A percentile compares a stretch with the other conserved stretches of the same genome.
phyloP scores from a whole-genome alignment of 2,329 filamentous ascomycete genomes.

The Xylaria sp. region DNA sequence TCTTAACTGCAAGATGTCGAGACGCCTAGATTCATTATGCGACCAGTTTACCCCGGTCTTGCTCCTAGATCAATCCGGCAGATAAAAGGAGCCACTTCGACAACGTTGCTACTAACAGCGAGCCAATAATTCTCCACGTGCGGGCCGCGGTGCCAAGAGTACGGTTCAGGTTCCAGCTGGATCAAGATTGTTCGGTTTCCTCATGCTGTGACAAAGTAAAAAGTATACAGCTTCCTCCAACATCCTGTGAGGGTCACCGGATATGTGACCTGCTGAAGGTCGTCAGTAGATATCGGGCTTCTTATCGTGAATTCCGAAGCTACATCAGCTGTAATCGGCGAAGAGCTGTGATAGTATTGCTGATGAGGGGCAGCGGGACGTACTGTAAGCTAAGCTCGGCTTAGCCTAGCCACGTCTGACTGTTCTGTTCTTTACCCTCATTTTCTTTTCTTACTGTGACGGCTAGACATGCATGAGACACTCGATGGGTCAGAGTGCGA shows the following conservation, averaged over 20 bases:
- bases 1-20: too few relatives aligned
- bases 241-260: not conserved
- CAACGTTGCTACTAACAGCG: too few relatives aligned
- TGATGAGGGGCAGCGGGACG: not conserved
- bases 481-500: not conserved
- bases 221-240: not conserved
- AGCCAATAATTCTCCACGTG: too few relatives aligned
- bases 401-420: not conserved
- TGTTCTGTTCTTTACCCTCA: not conserved
- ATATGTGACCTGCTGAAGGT: not conserved
- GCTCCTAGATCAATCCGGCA: too few relatives aligned
- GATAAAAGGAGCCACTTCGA: too few relatives aligned
- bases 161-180: not conserved
- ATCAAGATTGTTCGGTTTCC: too few relatives aligned
- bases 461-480: slow-evolving; percentile 7
- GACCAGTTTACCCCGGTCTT: not conserved
- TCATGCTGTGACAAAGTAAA: not conserved
- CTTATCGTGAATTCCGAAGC: not conserved
- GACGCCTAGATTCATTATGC: not conserved
- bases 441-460: slow-evolving; percentile 10
- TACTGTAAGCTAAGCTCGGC: not conserved
- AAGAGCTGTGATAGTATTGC: not conserved
- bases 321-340: not conserved
- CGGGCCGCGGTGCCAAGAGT: not conserved
- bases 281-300: not conserved